Evolutionary conservation across 495 filamentous ascomycete species (phyloP), one percentile per base, ranked within the genome.

Genomic region (Xylaria cubensis): DNA sequence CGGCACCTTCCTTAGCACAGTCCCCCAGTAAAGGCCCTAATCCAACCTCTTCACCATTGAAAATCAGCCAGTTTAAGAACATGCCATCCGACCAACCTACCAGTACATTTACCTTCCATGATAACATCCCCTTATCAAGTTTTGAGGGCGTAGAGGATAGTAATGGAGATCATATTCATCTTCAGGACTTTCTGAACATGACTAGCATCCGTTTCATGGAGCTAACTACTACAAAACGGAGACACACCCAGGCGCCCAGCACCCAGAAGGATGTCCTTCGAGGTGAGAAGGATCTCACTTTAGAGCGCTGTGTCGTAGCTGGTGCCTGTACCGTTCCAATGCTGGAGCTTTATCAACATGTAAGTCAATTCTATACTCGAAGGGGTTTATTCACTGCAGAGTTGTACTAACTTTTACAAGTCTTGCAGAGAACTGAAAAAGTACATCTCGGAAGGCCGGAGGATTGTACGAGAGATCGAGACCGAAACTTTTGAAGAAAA

Each of bases 121-220:
- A 86, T 59, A 79, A 79, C 10, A 71, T 79, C 44, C 73, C 76
- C 15, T 72, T 76, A 26, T 75, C 82, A 21, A 79, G 79, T 21
- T 70, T 72, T 12, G 80, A 85, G 34, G 67, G 79, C 53, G 70
- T 76, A 64, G 78, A 79, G 12, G 86, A 86, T 51, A 85, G 86
- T 56, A 78, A 82, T 51, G 80, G 80, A 58, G 91, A 93, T 69
- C 88, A 90, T 17, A 94, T 99, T 34, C 91, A 94, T 64, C 85
- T 99, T 3, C 93, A 97, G 75, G 92, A 97, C 48, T 99, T 99
- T 82, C 82, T 99, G 58, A 93, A 97, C 75, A 89, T 97, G 88
- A 98, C 96, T 6, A 93, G 91, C 70, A 97, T 99, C 74, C 92
- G 94, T 50, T 99, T 99, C 82, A 97, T 99, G 91, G 97, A 99